A percentile compares a stretch with the other conserved stretches of the same genome.
phyloP scores from a whole-genome alignment of 495 filamentous ascomycete genomes.

The Extremus antarcticus region DNA sequence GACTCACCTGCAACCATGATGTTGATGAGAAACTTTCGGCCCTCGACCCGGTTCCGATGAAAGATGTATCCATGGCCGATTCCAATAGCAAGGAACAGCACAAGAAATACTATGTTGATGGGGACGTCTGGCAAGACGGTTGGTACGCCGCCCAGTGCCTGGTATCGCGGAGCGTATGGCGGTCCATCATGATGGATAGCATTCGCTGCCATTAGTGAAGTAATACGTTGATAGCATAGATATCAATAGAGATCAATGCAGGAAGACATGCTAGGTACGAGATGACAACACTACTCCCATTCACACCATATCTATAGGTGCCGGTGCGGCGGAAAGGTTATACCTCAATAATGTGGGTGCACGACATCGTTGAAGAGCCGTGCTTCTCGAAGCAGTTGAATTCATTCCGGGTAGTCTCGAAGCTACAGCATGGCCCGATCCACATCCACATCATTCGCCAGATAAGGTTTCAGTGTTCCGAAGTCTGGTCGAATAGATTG shows the following conservation, averaged over 20 bases:
- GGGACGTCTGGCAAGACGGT: constrained; percentile 27
- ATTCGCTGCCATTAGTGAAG: neutral
- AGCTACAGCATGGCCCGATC: neutral
- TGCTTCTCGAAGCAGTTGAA: neutral
- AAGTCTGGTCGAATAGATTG: too few species aligned
- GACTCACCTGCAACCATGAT: constrained; percentile 44
- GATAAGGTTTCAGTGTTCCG: neutral
- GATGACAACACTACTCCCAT: too few species aligned
- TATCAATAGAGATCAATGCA: neutral
- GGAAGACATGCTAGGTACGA: too few species aligned
- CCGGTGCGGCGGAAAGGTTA: too few species aligned
- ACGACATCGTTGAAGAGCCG: neutral
- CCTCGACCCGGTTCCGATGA: constrained; percentile 19
- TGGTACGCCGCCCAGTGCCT: constrained; percentile 24
- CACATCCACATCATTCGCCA: too few species aligned
- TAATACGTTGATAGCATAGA: neutral
- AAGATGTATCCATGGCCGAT: constrained; percentile 24
- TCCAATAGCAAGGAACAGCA: constrained; percentile 25
- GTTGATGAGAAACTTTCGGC: constrained; percentile 36
- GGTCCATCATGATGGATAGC: constrained; percentile 11
- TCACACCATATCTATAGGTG: too few species aligned
- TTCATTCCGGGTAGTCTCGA: neutral
- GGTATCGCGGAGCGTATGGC: constrained; percentile 28
- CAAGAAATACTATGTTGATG: constrained; percentile 25
- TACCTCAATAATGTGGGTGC: too few species aligned